Evolutionary conservation across 2,329 filamentous ascomycete species (phyloP), one percentile per base, ranked within the genome.

Genomic region (Venturia aucupariae): DNA sequence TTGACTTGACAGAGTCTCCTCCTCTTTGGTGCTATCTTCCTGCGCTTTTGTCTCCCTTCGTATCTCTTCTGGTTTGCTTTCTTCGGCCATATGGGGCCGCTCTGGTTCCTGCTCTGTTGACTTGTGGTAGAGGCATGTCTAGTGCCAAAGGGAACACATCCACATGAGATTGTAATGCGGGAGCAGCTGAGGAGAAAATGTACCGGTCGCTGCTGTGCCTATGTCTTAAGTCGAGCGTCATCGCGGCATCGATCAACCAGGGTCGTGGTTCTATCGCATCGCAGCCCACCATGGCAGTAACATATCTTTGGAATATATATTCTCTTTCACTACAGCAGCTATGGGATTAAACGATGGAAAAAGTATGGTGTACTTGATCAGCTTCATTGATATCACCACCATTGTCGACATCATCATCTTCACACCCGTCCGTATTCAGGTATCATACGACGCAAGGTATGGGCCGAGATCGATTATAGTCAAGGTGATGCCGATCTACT

Each of bases 81-180:
- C 61, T 17, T 51, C 61, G 44, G 61, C 61, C 61, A 62, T 62
- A 27, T 27, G 44, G 38, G 41, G 61, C 61, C 61, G 38, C 44
- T 62, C 61, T 62, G 30, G 27, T 24, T 38, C 42, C 32, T 44
- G 17, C 15, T 48, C 8, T 48, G 17, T 32, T n/a, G 24, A 17
- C 3, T 17, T 38, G 61, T 32, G 46, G n/a, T 32, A 44, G 46
- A 62, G 39, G 61, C 61, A 62, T 62, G n/a, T 44, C 60, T 48
- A 51, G 24, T 48, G 42, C 44, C 41, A 51, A 19, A 61, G 27
- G 6, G 6, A n/a, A 42, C 17, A 38, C 59, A 32, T 61, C 19
- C 38, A 41, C 38, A 32, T 41, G 27, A 19, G 22, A 7, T 19
- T 61, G n/a, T n/a, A 32, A 38, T 32, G 38, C 59, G 32, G 27